Conservation (phyloP, 2,329 filamentous ascomycete species). For the Paecilomyces dactylethromorphus region DNA sequence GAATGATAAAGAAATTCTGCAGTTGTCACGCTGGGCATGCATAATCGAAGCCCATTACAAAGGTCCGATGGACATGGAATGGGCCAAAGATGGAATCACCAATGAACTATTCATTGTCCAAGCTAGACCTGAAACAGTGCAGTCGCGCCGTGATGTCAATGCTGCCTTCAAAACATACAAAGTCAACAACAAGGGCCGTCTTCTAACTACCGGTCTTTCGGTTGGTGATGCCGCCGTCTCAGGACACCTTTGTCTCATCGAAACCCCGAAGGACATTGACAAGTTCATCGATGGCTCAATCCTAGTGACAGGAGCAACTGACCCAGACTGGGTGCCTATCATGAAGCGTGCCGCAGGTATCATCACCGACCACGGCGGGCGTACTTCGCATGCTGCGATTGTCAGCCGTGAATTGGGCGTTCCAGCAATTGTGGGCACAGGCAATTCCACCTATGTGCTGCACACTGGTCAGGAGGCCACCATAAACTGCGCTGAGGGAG, state of each 20-base stretch:
- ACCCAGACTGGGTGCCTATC: conserved; percentile 34
- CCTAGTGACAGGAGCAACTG: conserved; percentile 28
- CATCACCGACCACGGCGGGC: conserved; percentile 24
- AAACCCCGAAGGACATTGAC: conserved; percentile 21
- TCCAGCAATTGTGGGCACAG: conserved; percentile 32
- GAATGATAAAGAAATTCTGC: conserved; percentile 26
- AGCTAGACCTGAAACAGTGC: conserved; percentile 31
- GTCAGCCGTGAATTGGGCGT: conserved; percentile 35
- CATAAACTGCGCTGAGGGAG: conserved; percentile 33
- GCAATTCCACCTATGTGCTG: conserved; percentile 29
- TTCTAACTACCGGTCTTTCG: conserved; percentile 23
- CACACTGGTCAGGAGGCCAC: conserved; percentile 33
- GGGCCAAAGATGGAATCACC: conserved; percentile 27
- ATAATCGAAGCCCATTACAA: conserved; percentile 30
- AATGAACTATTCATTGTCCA: conserved; percentile 29
- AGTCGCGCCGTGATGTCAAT: conserved; percentile 23
- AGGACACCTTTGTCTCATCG: conserved; percentile 27
- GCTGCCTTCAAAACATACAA: conserved; percentile 28
- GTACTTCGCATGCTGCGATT: conserved; percentile 36
- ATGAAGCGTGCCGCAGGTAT: conserved; percentile 34
- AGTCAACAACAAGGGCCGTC: conserved; percentile 20
- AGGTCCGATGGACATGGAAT: conserved; percentile 34
- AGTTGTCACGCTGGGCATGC: conserved; percentile 29
- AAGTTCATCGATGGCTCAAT: conserved; percentile 29
- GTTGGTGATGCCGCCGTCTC: conserved; percentile 28